Evolutionary conservation across 371 early-diverging fungal species (phyloP), one percentile per base, ranked within the genome.

Genomic region (Haplosporangium sp.): DNA sequence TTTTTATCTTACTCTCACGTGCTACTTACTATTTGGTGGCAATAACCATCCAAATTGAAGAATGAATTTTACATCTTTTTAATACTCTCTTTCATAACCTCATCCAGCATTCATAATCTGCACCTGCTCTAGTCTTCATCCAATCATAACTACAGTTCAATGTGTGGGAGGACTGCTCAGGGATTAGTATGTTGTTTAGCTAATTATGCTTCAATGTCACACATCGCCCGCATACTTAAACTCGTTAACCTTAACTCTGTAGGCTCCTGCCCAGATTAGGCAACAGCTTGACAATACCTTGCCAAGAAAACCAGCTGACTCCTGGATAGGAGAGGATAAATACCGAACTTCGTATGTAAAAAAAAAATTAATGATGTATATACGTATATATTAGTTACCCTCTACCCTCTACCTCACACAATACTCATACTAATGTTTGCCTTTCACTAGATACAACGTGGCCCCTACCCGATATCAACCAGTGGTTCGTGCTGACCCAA

Each of bases 381-480:
- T n/a, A n/a, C n/a, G n/a, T n/a, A n/a, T n/a, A n/a, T n/a, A n/a
- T 42, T 42, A 42, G 11, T 8, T 42, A 42, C 11, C 50, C 15
- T 45, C 10, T 13, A 10, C 45, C 15, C 13, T 13, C 4, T 45
- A 45, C 15, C 10, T 45, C 15, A 10, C 15, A 15, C 13, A 4
- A 3, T 10, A 45, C 45, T 45, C 45, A 7, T 42, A 45, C 45
- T 10, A 15, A 45, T 45, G 15, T 50, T 15, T 50, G n/a, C n/a
- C n/a, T n/a, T 50, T n/a, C 4, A 6, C n/a, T 10, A 87, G 87
- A 38, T 89, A 87, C 61, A 92, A 92, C 63, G 89, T 92, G 0
- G 87, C 89, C 8, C 93, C 93, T 4, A 86, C 88, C 2, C 71
- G 84, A 8, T 87, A 74, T 56, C 85, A 91, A 48, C 91, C 91